Percentiles rank a stretch among this genome's conserved stretches.
Conservation (phyloP, 352 stramenopile genomes). For the Halophytophthora batemanensis region DNA sequence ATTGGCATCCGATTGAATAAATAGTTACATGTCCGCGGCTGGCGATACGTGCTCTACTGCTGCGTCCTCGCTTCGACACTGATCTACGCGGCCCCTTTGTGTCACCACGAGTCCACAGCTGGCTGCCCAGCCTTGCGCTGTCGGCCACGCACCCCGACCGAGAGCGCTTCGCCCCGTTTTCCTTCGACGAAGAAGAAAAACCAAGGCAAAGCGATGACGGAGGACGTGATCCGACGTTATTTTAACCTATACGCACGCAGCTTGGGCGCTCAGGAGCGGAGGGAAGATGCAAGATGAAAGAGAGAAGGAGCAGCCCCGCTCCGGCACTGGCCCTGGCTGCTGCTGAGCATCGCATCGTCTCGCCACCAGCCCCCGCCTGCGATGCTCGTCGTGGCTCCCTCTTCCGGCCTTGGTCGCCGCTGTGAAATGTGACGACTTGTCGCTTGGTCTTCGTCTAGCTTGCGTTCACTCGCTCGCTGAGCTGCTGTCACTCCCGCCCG, state of each 20-base stretch:
- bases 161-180: slow-evolving; percentile 38
- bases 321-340: no score
- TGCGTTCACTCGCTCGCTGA: not conserved
- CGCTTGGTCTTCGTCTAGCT: not conserved
- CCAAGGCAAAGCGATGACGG: slow-evolving; percentile 20
- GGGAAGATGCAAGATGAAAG: slow-evolving; percentile 1
- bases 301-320: no score
- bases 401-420: not conserved
- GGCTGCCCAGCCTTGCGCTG: not conserved
- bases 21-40: no score
- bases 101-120: slow-evolving; percentile 1
- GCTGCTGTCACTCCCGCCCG: slow-evolving; percentile 5
- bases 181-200: slow-evolving; percentile 36
- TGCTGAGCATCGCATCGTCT: no score
- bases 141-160: slow-evolving; percentile 21
- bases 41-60: no score
- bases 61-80: no score
- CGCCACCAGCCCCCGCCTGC: no score
- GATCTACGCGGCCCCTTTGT: no score
- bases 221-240: slow-evolving; percentile 25
- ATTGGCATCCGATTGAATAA: no score
- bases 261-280: slow-evolving; percentile 15
- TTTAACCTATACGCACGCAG: slow-evolving; percentile 39
- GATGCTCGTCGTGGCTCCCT: not conserved
- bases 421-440: not conserved